A percentile compares a stretch with the other conserved stretches of the same genome.
These are phyloP conservation scores for Amanita fuliginea DNA, from an alignment of 768 basidiomycete genomes.

Conservation along the genomic window DNA sequence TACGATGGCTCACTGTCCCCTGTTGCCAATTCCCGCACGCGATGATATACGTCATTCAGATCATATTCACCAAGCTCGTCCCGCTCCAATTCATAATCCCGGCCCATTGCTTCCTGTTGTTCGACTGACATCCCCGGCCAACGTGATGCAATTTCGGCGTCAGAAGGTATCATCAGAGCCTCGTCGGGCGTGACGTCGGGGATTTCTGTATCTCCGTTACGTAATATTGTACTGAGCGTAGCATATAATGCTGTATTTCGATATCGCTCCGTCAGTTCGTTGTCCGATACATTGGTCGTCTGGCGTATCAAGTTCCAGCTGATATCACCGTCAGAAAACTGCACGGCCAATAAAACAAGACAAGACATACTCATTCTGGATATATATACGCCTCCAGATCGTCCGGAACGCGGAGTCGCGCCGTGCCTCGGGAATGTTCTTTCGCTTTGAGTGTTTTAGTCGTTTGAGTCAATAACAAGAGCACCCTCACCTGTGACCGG, in stretches of 20 bases:
- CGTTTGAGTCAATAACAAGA: background rate
- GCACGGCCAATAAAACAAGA: background rate
- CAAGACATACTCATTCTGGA: slow-evolving; percentile 68
- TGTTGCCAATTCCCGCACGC: slow-evolving; percentile 51
- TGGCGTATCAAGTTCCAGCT: slow-evolving; percentile 75
- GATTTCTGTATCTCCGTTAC: slow-evolving; percentile 29
- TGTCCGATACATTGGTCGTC: slow-evolving; percentile 68
- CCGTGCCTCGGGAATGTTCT: slow-evolving; percentile 66
- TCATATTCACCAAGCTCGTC: slow-evolving; percentile 45
- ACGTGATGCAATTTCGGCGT: slow-evolving; percentile 51
- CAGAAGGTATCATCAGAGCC: slow-evolving; percentile 47
- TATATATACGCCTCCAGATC: slow-evolving; percentile 82
- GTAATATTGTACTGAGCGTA: slow-evolving; percentile 43
- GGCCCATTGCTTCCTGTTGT: slow-evolving; percentile 43
- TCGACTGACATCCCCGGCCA: slow-evolving; percentile 68
- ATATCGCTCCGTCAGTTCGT: slow-evolving; percentile 63
- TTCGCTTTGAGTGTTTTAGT: background rate
- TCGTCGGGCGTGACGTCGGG: slow-evolving; percentile 46
- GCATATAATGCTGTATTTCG: slow-evolving; percentile 64
- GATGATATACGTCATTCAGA: slow-evolving; percentile 49
- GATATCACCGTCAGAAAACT: background rate
- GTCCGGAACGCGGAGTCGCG: slow-evolving; percentile 58
- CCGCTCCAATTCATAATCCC: slow-evolving; percentile 55
- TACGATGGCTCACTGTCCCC: slow-evolving; percentile 24
- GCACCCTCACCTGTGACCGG: slow-evolving; percentile 32